A percentile compares a stretch with the other conserved stretches of the same genome.
Conservation (phyloP, 441 rosid species). For the Theobroma grandiflorum region DNA sequence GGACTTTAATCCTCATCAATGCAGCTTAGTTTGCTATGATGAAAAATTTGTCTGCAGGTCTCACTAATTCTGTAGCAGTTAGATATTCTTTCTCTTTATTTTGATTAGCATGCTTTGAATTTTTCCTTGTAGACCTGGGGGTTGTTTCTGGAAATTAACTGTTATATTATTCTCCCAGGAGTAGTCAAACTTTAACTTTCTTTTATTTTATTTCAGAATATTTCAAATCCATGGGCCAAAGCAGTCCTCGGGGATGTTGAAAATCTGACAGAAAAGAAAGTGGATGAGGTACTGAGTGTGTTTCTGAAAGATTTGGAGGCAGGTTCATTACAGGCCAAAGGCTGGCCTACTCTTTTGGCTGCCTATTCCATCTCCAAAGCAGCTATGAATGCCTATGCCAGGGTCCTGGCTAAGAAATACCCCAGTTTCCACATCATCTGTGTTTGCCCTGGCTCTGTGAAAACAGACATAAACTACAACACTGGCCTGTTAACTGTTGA, state of each 20-base stretch:
- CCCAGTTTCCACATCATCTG: conserved; percentile 37
- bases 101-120: too few relatives aligned
- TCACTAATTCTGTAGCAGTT: too few relatives aligned
- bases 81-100: too few relatives aligned
- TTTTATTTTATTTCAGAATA: conserved; percentile 24
- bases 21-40: too few relatives aligned
- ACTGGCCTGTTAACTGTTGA: conserved; percentile 27
- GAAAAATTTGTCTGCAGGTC: too few relatives aligned
- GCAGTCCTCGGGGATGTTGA: conserved; percentile 38
- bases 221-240: conserved; percentile 42
- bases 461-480: conserved; percentile 45
- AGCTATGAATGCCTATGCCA: conserved; percentile 46
- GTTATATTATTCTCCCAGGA: too few relatives aligned
- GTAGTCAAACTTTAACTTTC: background rate
- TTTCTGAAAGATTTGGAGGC: conserved; percentile 43
- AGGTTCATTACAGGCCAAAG: conserved; percentile 37
- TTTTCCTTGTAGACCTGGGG: background rate
- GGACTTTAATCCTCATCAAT: too few relatives aligned
- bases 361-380: conserved; percentile 49
- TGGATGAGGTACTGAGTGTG: conserved; percentile 41
- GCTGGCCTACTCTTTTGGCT: conserved; percentile 38
- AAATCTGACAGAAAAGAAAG: conserved; percentile 44
- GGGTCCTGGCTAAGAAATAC: conserved; percentile 46
- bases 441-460: conserved; percentile 49
- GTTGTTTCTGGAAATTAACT: background rate